phyloP scores from a whole-genome alignment of 2,329 filamentous ascomycete genomes.

The Zalaria obscura region DNA sequence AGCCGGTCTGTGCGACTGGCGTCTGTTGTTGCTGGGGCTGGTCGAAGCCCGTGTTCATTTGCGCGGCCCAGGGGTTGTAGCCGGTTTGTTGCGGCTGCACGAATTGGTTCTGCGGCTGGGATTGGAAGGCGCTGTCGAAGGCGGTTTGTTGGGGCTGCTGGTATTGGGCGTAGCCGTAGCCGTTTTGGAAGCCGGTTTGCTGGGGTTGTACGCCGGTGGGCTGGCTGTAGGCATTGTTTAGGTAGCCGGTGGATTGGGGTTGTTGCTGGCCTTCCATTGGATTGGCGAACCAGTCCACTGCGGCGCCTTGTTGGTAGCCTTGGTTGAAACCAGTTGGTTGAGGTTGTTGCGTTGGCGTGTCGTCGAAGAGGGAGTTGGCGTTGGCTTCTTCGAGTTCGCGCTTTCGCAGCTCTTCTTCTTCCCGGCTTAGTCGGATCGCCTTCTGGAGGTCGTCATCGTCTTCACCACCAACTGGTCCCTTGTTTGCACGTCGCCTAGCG shows the following conservation, averaged over 20 bases:
- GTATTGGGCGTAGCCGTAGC: constrained; percentile 47
- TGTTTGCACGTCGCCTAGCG: constrained; percentile 49
- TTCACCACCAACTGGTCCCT: constrained; percentile 21
- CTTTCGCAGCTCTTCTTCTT: constrained; percentile 80
- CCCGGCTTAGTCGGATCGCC: constrained; percentile 85
- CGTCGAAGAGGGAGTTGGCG: constrained; percentile 76
- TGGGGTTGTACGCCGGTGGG: constrained; percentile 57
- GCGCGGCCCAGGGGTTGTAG: constrained; percentile 33
- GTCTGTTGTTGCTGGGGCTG: constrained; percentile 37
- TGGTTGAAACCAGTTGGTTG: constrained; percentile 86
- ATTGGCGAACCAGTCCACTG: constrained; percentile 96
- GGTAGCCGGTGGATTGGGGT: constrained; percentile 52
- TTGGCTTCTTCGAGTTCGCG: constrained; percentile 80
- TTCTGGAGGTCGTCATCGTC: constrained; percentile 86
- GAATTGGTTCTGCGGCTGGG: constrained; percentile 35
- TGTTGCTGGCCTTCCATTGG: constrained; percentile 58
- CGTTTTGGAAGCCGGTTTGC: constrained; percentile 53
- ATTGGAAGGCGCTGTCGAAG: constrained; percentile 43
- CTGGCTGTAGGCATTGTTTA: constrained; percentile 59
- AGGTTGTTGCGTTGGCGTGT: constrained; percentile 47
- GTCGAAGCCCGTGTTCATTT: constrained; percentile 26
- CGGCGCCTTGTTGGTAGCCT: constrained; percentile 91
- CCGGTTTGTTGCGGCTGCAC: constrained; percentile 45
- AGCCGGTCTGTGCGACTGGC: constrained; percentile 53
- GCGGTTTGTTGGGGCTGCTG: constrained; percentile 50